A percentile compares a stretch with the other conserved stretches of the same genome.
These are phyloP conservation scores for Erythrobasidium yunnanense DNA, from an alignment of 768 basidiomycete genomes.

Conservation along the genomic window DNA sequence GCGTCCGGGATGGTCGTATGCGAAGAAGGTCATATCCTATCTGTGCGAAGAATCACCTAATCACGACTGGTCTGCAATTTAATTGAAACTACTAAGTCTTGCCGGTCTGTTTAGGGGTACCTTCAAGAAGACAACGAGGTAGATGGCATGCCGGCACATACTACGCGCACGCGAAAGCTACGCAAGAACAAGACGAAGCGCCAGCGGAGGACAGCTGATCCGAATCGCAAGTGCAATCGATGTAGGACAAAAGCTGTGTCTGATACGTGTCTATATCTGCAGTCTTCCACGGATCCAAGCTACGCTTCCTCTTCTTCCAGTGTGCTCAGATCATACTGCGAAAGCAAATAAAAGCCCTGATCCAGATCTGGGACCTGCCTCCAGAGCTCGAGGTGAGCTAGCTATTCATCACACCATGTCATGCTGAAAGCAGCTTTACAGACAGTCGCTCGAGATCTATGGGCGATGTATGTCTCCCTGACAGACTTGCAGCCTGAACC, in stretches of 20 bases:
- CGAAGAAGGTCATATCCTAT: constrained; percentile 43
- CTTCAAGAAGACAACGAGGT: constrained; percentile 41
- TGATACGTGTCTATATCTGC: not conserved
- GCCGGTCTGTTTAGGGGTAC: constrained; percentile 38
- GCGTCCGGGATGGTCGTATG: constrained; percentile 41
- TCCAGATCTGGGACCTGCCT: constrained; percentile 14
- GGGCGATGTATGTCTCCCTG: constrained; percentile 24
- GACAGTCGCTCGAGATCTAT: constrained; percentile 27
- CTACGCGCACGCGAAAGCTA: constrained; percentile 33
- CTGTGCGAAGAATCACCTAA: not conserved
- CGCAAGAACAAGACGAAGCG: constrained; percentile 26
- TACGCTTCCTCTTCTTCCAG: constrained; percentile 40
- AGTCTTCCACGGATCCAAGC: constrained; percentile 42
- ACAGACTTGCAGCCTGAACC: constrained; percentile 14
- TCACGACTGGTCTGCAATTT: not conserved
- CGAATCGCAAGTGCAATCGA: constrained; percentile 1
- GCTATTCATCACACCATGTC: not conserved
- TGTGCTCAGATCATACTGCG: constrained; percentile 41
- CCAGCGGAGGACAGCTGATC: constrained; percentile 3
- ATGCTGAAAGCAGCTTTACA: not conserved
- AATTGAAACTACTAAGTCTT: not conserved
- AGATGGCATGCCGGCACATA: constrained; percentile 36
- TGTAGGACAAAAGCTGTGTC: not conserved
- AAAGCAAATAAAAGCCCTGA: constrained; percentile 39
- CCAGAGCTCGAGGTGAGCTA: constrained; percentile 23